Base-by-base conservation (phyloP, 2,329 filamentous ascomycete genomes). In the Phialemoniopsis sp. region DNA sequence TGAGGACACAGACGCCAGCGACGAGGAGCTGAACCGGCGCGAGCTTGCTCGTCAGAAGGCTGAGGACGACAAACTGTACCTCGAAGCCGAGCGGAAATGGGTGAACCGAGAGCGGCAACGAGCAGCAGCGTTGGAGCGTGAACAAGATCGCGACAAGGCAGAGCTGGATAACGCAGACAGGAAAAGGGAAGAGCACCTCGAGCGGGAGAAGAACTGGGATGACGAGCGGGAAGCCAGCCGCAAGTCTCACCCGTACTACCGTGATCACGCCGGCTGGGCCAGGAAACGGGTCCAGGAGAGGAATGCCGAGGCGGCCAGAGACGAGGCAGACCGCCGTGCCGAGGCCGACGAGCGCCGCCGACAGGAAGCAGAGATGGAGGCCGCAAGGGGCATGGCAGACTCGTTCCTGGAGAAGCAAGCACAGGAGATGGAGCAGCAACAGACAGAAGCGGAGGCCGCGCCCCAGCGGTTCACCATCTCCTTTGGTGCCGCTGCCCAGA, bases 381-480 rank as follows among this genome's bases (percentile, higher is more conserved):
- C 87, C 50, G 89, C 88, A 4, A 78, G 82, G 21, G 88, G 86
- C 39, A 82, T 90, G 78, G 90, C 90, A 9, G 89, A 96, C 60
- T 87, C 87, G 31, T 97, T 96, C 80, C 73, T 96, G 43, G 87
- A 89, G 48, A 79, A 83, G 44, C 87, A 94, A 58, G 87, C 86
- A 1, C 78, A 85, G 49, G 89, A 95, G 55, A 74, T 94, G 59
- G 78, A 77, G 48, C 63, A 69, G 32, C 66, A 68, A 45, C 65
- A 48, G 54, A 19, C 21, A 16, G 38, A 14, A 26, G 36, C n/a
- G 10, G 34, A 34, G 9, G 57, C 68, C 9, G 76, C 79, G 40
- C 87, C 87, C 4, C 82, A 87, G 55, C 83, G 84, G 17, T 94
- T 97, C 76, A 97, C 95, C 62, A 77, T 97, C 41, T 95, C 89